Conservation (phyloP, 108 stramenopile species). For the Stephanodiscus minutulus region DNA sequence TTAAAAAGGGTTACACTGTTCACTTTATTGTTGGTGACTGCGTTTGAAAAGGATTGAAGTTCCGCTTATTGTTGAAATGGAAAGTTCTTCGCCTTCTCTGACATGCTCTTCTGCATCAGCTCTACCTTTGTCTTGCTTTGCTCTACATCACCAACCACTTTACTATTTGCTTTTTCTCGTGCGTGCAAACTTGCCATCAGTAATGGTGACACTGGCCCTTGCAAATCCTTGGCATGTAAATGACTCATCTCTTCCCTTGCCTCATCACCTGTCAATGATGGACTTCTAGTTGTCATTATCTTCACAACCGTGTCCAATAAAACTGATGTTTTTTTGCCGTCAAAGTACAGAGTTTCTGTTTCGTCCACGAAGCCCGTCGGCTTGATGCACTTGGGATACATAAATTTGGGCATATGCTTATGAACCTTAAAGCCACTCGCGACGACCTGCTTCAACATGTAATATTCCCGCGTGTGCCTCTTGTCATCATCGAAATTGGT, state of each 20-base stretch:
- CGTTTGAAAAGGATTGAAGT: not conserved
- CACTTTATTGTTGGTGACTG: too few relatives aligned
- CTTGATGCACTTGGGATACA: slow-evolving; percentile 47
- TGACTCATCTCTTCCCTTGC: slow-evolving; percentile 48
- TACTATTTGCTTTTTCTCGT: slow-evolving; percentile 5
- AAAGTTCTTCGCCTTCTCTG: slow-evolving; percentile 45
- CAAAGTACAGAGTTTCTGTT: slow-evolving; percentile 20
- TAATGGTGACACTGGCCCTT: slow-evolving; percentile 36
- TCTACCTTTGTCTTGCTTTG: not conserved
- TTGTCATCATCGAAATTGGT: slow-evolving; percentile 72
- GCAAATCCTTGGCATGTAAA: slow-evolving; percentile 22
- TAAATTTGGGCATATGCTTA: slow-evolving; percentile 55
- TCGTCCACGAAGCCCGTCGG: slow-evolving; percentile 50
- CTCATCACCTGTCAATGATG: slow-evolving; percentile 18
- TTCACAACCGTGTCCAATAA: slow-evolving; percentile 10
- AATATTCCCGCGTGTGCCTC: slow-evolving; percentile 79
- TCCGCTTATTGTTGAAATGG: slow-evolving; percentile 38
- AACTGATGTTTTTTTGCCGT: not conserved
- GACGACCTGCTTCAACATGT: slow-evolving; percentile 71
- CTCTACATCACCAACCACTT: not conserved
- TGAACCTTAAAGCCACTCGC: slow-evolving; percentile 41
- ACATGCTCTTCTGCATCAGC: slow-evolving; percentile 11
- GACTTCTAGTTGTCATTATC: not conserved
- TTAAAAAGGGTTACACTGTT: too few relatives aligned
- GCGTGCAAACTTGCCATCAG: slow-evolving; percentile 28